Conservation (phyloP, 2,329 filamentous ascomycete genomes). For the Fusarium pseudocircinatum region DNA sequence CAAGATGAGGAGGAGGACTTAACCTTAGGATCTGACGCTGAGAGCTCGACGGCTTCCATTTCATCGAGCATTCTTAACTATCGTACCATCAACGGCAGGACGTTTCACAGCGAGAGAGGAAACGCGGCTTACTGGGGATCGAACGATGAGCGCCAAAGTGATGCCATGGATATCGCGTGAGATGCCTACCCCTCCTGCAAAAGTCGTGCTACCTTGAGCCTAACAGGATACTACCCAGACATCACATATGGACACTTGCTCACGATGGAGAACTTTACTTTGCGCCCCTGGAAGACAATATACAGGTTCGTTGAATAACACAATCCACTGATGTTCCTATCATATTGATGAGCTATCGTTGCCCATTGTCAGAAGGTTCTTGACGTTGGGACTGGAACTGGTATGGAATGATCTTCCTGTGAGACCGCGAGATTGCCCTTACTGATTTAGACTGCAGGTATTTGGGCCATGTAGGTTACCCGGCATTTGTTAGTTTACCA, state of each 20-base stretch:
- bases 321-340: fast-evolving
- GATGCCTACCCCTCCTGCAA: background rate
- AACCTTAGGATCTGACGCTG: background rate
- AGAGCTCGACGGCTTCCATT: background rate
- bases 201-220: fast-evolving
- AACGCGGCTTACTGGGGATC: background rate
- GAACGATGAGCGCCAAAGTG: background rate
- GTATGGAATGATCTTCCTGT: background rate
- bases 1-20: background rate
- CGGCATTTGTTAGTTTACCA: fast-evolving
- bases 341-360: background rate
- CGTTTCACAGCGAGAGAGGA: background rate
- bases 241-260: background rate
- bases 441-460: background rate
- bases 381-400: background rate
- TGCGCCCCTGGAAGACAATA: background rate
- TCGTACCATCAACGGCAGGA: background rate
- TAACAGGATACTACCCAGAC: background rate
- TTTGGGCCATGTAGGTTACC: background rate
- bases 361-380: background rate
- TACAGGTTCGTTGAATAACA: background rate
- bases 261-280: background rate
- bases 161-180: background rate
- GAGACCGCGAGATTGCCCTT: fast-evolving
- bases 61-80: background rate